These are phyloP conservation scores for Spergularia bocconei DNA, from an alignment of 148 eudicot genomes.

Conservation along the genomic window DNA sequence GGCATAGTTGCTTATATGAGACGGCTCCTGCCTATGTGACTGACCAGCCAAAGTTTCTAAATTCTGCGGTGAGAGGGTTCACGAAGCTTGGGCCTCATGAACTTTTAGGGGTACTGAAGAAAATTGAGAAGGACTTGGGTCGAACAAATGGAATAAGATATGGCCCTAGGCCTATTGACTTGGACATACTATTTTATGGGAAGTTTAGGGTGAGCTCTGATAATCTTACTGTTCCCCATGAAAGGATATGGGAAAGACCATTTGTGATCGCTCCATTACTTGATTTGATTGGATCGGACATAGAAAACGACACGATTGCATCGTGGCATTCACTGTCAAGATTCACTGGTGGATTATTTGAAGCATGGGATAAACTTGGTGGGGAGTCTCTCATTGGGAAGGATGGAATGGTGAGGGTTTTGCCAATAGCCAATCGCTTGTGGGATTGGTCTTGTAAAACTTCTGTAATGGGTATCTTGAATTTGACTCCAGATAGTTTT, in stretches of 20 bases:
- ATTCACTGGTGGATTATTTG: conserved; percentile 58
- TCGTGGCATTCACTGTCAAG: conserved; percentile 64
- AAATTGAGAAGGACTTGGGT: conserved; percentile 84
- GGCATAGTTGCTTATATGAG: conserved; percentile 86
- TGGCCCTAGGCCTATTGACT: conserved; percentile 85
- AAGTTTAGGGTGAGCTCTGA: conserved; percentile 54
- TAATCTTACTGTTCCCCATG: conserved; percentile 71
- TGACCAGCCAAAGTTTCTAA: conserved; percentile 81
- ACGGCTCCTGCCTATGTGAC: conserved; percentile 91
- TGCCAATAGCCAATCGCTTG: conserved; percentile 61
- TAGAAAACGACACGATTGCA: conserved; percentile 52
- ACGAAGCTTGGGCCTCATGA: conserved; percentile 79
- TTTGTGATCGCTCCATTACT: conserved; percentile 87
- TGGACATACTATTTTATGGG: conserved; percentile 81
- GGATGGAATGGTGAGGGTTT: conserved; percentile 78
- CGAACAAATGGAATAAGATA: conserved; percentile 80
- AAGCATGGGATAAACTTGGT: conserved; percentile 87
- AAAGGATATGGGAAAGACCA: conserved; percentile 92
- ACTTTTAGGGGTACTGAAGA: conserved; percentile 56
- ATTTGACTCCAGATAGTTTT: conserved; percentile 95
- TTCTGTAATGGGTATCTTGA: conserved; percentile 78
- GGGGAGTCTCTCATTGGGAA: conserved; percentile 78
- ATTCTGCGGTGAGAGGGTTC: conserved; percentile 77
- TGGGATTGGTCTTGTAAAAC: conserved; percentile 83
- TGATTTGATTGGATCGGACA: conserved; percentile 58